Conservation (phyloP, 345 rosid species). For the Sisymbrium irio region DNA sequence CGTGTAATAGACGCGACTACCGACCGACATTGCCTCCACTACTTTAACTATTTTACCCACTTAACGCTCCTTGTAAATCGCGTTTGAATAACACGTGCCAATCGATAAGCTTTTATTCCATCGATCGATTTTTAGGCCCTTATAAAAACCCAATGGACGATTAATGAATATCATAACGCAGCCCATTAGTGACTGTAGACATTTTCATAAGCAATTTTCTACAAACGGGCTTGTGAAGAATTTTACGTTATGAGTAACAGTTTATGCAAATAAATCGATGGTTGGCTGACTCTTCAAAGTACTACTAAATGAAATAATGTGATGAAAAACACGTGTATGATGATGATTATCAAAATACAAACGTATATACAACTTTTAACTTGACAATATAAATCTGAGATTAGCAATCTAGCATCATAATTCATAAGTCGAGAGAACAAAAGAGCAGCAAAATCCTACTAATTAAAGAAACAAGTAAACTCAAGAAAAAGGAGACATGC, state of each 20-base stretch:
- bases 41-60: conserved; percentile 32
- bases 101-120: neutral
- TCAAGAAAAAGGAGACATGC: neutral
- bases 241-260: no score
- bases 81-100: conserved; percentile 23
- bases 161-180: neutral
- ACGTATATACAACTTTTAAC: neutral
- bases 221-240: no score
- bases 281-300: neutral
- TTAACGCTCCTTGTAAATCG: conserved; percentile 34
- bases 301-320: neutral
- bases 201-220: neutral
- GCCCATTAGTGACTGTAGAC: neutral
- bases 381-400: neutral
- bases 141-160: neutral
- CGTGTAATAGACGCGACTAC: neutral
- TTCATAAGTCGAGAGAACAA: neutral
- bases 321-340: neutral
- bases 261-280: neutral
- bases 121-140: neutral
- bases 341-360: neutral
- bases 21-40: conserved; percentile 34
- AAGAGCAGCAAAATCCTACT: conserved; percentile 4
- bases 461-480: neutral
- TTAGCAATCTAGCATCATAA: conserved; percentile 4